Evolutionary conservation across 129 eudicot genomes (phyloP).

Genomic region (Flaveria trinervia): DNA sequence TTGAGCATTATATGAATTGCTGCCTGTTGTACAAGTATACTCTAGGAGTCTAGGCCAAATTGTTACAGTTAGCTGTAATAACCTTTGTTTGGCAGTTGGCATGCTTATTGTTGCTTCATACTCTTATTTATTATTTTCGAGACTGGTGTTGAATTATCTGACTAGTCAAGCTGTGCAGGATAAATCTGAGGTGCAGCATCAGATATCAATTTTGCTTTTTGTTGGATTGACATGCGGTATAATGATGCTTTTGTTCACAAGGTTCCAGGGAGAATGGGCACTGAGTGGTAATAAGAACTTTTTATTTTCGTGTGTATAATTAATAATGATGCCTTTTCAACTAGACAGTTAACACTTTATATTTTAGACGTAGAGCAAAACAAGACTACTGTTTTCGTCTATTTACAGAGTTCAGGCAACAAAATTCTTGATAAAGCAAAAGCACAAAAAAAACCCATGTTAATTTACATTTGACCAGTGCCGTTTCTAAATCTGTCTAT

Average conservation of each 20-base stretch:
- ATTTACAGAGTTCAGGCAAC: constrained; percentile 10
- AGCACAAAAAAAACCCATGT: constrained; percentile 18
- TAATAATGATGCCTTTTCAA: background rate
- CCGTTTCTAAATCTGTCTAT: constrained; percentile 10
- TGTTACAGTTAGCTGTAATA: background rate
- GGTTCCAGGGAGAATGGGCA: constrained; percentile 60
- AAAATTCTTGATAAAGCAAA: constrained; percentile 15
- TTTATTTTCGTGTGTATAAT: background rate
- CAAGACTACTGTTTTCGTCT: background rate
- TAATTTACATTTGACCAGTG: background rate
- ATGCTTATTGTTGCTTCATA: background rate
- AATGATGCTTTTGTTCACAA: constrained; percentile 69
- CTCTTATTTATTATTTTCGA: background rate
- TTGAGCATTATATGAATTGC: background rate
- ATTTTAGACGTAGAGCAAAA: background rate
- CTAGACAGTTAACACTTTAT: background rate
- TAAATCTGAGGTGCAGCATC: constrained; percentile 84
- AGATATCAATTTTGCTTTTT: constrained; percentile 81
- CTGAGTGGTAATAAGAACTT: constrained; percentile 49
- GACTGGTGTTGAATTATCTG: constrained; percentile 4
- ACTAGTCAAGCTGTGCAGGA: constrained; percentile 61
- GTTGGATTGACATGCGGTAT: constrained; percentile 70
- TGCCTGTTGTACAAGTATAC: background rate
- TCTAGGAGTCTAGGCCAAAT: background rate
- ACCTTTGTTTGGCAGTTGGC: background rate